Evolutionary conservation across 768 basidiomycete species (phyloP).

Genomic region (Boletellus sp.): DNA sequence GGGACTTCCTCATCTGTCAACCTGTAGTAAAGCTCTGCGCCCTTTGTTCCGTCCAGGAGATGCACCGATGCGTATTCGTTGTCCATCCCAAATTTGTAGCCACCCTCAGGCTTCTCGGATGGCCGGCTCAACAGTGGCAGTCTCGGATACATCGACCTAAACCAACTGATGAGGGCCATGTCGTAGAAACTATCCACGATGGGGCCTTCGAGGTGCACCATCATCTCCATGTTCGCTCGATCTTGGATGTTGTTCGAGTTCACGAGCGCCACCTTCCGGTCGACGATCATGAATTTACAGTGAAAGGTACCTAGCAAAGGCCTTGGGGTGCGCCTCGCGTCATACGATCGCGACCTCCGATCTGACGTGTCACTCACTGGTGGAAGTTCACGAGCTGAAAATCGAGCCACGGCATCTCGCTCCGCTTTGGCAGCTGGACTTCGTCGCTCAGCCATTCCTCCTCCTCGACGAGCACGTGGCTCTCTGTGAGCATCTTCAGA

Average conservation of each 20-base stretch:
- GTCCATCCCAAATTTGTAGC: slow-evolving; percentile 39
- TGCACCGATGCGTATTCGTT: slow-evolving; percentile 29
- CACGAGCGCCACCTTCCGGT: slow-evolving; percentile 61
- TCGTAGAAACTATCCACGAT: slow-evolving; percentile 70
- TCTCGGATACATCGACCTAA: slow-evolving; percentile 43
- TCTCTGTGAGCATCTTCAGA: slow-evolving; percentile 44
- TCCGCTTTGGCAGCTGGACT: slow-evolving; percentile 48
- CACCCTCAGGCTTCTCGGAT: slow-evolving; percentile 28
- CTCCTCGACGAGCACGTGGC: slow-evolving; percentile 46
- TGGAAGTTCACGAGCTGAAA: slow-evolving; percentile 60
- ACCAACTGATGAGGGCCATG: slow-evolving; percentile 62
- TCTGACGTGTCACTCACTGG: slow-evolving; percentile 21
- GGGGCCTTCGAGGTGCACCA: slow-evolving; percentile 67
- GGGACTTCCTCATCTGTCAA: slow-evolving; percentile 12
- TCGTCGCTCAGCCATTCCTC: slow-evolving; percentile 42
- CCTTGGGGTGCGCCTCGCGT: slow-evolving; percentile 16
- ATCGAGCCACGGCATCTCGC: slow-evolving; percentile 58
- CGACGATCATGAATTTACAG: slow-evolving; percentile 66
- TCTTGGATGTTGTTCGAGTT: slow-evolving; percentile 71
- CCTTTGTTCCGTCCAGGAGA: slow-evolving; percentile 25
- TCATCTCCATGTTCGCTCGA: slow-evolving; percentile 53
- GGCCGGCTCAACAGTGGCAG: slow-evolving; percentile 39
- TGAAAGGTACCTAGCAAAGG: slow-evolving; percentile 67
- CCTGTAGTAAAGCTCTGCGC: slow-evolving; percentile 24
- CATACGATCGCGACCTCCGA: not conserved